Evolutionary conservation across 306 rosid genomes (phyloP).

Genomic region (Macrotyloma uniflorum): DNA sequence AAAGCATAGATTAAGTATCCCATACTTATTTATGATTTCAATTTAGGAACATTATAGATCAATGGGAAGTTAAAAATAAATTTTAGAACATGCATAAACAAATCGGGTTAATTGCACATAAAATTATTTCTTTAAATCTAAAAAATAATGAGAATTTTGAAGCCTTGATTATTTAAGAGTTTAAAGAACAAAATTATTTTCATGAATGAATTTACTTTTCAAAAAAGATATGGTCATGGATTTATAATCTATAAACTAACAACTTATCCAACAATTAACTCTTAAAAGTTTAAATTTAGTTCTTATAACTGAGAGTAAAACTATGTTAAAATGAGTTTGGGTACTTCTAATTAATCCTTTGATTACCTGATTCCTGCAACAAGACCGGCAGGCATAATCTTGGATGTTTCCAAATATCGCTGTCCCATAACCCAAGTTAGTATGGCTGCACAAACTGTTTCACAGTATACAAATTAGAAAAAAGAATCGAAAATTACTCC

Average conservation of each 20-base stretch:
- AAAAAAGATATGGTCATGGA: not conserved
- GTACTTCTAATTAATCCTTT: slow-evolving; percentile 6
- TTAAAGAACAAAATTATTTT: not conserved
- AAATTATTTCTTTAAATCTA: not conserved
- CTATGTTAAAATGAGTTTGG: not conserved
- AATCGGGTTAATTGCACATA: slow-evolving; percentile 4
- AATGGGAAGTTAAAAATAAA: slow-evolving; percentile 21
- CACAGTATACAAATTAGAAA: slow-evolving; percentile 22
- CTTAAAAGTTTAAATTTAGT: not conserved
- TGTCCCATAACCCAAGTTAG: slow-evolving; percentile 83
- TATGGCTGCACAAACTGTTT: slow-evolving; percentile 65
- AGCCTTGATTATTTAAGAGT: not conserved
- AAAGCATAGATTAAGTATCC: not conserved
- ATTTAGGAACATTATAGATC: slow-evolving; percentile 1
- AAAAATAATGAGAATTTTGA: slow-evolving; percentile 21
- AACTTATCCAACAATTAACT: slow-evolving; percentile 8
- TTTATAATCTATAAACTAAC: slow-evolving; percentile 14
- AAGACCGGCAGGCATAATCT: slow-evolving; percentile 90
- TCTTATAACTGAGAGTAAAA: slow-evolving; percentile 4
- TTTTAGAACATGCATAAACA: not conserved
- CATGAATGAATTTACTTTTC: slow-evolving; percentile 13
- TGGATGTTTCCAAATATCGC: slow-evolving; percentile 72
- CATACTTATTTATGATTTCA: slow-evolving; percentile 4
- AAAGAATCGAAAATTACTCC: not conserved
- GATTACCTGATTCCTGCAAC: slow-evolving; percentile 83